Evolutionary conservation across 371 early-diverging fungal genomes (phyloP).

Genomic region (Amoeboaphelidium protococcarum): DNA sequence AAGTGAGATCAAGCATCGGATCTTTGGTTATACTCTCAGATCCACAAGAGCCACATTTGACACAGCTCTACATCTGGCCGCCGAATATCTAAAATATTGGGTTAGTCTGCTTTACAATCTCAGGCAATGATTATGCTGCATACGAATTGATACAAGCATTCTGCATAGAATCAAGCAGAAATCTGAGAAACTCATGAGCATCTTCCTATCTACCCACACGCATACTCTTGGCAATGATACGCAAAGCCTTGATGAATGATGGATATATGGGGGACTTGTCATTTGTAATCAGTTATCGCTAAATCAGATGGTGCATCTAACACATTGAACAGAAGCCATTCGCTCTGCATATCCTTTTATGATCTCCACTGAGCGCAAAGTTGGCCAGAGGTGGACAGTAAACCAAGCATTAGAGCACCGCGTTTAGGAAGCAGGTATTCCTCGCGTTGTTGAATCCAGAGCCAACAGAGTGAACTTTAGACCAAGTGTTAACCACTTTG

Average conservation of each 20-base stretch:
- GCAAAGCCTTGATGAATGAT: background rate
- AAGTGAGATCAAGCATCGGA: slow-evolving; percentile 40
- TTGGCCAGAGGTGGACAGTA: background rate
- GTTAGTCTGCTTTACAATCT: slow-evolving; percentile 39
- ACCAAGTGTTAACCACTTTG: no score
- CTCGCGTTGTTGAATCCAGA: slow-evolving; percentile 7
- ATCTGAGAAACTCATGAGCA: slow-evolving; percentile 60
- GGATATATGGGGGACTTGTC: background rate
- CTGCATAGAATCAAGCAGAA: slow-evolving; percentile 36
- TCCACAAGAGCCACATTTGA: slow-evolving; percentile 44
- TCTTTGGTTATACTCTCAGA: slow-evolving; percentile 43
- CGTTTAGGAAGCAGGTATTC: background rate
- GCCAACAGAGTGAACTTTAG: slow-evolving; percentile 24
- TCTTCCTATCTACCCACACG: slow-evolving; percentile 62
- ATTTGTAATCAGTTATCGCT: no score
- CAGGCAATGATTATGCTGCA: slow-evolving; percentile 20
- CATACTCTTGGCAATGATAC: slow-evolving; percentile 37
- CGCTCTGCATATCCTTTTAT: slow-evolving; percentile 14
- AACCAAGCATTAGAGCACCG: background rate
- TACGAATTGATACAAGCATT: slow-evolving; percentile 1
- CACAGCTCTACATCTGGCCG: slow-evolving; percentile 43
- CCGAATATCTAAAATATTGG: slow-evolving; percentile 50
- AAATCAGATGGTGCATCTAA: no score
- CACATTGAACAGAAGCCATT: slow-evolving; percentile 18
- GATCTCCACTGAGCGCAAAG: slow-evolving; percentile 15